Percentiles rank a stretch among this genome's conserved stretches.
phyloP scores from a whole-genome alignment of 331 rosid species.

The Malus hybrid region DNA sequence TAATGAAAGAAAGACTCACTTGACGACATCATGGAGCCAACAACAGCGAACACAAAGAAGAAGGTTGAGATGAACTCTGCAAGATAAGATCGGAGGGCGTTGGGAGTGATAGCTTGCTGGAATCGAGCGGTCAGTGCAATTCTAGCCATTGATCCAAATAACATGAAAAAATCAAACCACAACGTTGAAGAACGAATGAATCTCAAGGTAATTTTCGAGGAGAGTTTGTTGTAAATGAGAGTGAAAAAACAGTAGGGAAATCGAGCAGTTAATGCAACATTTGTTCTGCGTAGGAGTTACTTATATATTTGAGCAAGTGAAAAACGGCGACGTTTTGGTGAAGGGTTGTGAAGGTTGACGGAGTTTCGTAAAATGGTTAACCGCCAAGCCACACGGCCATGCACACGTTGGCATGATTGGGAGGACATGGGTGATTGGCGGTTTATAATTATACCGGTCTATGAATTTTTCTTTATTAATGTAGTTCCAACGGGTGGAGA shows the following conservation, averaged over 20 bases:
- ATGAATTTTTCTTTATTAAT: too few species aligned
- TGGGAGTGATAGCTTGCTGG: conserved; percentile 43
- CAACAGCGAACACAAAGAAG: conserved; percentile 56
- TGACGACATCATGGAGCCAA: conserved; percentile 74
- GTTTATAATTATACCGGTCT: background rate
- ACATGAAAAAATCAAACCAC: background rate
- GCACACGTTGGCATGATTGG: background rate
- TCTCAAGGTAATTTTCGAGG: background rate
- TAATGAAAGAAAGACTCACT: conserved; percentile 30
- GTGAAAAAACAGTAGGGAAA: background rate
- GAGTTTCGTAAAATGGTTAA: background rate
- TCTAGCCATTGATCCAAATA: conserved; percentile 38
- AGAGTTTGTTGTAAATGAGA: background rate
- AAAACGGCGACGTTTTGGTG: background rate
- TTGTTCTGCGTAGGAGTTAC: background rate
- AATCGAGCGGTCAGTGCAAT: conserved; percentile 41
- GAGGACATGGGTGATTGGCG: background rate
- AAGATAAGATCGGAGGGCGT: conserved; percentile 63
- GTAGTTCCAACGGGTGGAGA: too few species aligned
- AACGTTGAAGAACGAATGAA: background rate
- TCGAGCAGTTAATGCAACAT: background rate
- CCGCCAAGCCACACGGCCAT: background rate
- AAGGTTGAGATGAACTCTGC: conserved; percentile 89
- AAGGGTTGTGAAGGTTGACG: background rate
- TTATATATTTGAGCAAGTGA: background rate